These are phyloP conservation scores for Suhomyces bribrorum DNA, from an alignment of 1,139 yeast genomes.

Conservation along the genomic window DNA sequence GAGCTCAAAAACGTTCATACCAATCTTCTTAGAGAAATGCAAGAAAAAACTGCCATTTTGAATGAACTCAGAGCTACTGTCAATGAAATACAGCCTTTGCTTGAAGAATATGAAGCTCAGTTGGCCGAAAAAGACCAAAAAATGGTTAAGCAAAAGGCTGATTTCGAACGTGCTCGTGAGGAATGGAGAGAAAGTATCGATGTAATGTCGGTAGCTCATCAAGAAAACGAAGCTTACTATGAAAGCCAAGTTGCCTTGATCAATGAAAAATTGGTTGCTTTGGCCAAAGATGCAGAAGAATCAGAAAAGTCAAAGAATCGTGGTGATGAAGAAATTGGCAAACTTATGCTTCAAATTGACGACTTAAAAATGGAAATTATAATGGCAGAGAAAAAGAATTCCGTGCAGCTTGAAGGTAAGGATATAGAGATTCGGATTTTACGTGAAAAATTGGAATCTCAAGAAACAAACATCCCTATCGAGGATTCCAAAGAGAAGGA, in stretches of 20 bases:
- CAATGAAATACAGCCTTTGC: conserved; percentile 46
- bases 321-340: conserved; percentile 14
- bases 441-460: conserved; percentile 15
- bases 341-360: conserved; percentile 13
- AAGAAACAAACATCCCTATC: conserved; percentile 6
- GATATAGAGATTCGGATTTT: conserved; percentile 18
- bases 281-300: conserved; percentile 7
- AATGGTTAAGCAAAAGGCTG: conserved; percentile 43
- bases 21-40: conserved; percentile 29
- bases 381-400: conserved; percentile 15
- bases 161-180: conserved; percentile 53
- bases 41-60: conserved; percentile 37
- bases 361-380: conserved; percentile 16
- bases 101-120: conserved; percentile 47
- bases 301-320: conserved; percentile 1
- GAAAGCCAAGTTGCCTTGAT: conserved; percentile 29
- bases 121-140: conserved; percentile 46
- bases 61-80: conserved; percentile 46
- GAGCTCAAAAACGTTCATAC: conserved; percentile 24
- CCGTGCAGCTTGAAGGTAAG: conserved; percentile 19
- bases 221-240: conserved; percentile 40
- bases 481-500: conserved; percentile 11
- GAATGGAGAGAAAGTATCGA: conserved; percentile 61
- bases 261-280: conserved; percentile 9
- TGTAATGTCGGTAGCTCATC: conserved; percentile 48